Evolutionary conservation across 768 basidiomycete genomes (phyloP).

Genomic region (Amanita inopinata): DNA sequence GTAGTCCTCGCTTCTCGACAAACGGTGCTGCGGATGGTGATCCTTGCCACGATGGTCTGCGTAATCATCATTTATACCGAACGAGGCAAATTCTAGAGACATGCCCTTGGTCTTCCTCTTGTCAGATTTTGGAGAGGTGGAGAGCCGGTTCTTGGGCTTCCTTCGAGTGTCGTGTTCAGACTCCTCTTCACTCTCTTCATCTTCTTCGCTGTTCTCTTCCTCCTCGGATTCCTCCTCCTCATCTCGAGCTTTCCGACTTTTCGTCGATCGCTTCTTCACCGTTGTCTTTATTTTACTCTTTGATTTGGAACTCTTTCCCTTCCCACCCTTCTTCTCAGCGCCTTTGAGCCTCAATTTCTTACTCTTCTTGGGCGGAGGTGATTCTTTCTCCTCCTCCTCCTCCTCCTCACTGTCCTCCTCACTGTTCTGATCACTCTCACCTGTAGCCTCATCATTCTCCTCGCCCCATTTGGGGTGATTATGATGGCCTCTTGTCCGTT

Average conservation of each 20-base stretch:
- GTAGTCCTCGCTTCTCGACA: slow-evolving; percentile 8
- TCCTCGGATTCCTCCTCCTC: slow-evolving; percentile 6
- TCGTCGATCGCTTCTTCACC: not conserved
- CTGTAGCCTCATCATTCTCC: not conserved
- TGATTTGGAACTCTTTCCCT: slow-evolving; percentile 2
- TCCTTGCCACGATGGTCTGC: not conserved
- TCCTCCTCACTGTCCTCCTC: slow-evolving; percentile 1
- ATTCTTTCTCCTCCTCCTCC: not conserved
- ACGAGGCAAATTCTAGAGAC: slow-evolving; percentile 6
- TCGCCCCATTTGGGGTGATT: slow-evolving; percentile 1
- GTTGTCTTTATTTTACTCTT: slow-evolving; percentile 2
- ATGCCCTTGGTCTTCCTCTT: slow-evolving; percentile 4
- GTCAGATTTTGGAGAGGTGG: not conserved
- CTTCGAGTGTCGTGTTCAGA: not conserved
- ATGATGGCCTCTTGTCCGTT: slow-evolving; percentile 1
- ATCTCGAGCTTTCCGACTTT: not conserved
- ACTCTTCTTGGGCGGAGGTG: not conserved
- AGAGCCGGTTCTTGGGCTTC: slow-evolving; percentile 3
- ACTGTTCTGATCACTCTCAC: too few relatives aligned
- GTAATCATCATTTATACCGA: slow-evolving; percentile 3
- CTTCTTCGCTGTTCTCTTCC: slow-evolving; percentile 1
- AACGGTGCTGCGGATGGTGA: slow-evolving; percentile 5
- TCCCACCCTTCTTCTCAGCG: slow-evolving; percentile 4
- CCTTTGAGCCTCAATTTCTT: slow-evolving; percentile 5
- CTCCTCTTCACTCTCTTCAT: not conserved